These are phyloP conservation scores for Tetracentron sinense DNA, from an alignment of 164 flowering plant genomes.

Conservation along the genomic window DNA sequence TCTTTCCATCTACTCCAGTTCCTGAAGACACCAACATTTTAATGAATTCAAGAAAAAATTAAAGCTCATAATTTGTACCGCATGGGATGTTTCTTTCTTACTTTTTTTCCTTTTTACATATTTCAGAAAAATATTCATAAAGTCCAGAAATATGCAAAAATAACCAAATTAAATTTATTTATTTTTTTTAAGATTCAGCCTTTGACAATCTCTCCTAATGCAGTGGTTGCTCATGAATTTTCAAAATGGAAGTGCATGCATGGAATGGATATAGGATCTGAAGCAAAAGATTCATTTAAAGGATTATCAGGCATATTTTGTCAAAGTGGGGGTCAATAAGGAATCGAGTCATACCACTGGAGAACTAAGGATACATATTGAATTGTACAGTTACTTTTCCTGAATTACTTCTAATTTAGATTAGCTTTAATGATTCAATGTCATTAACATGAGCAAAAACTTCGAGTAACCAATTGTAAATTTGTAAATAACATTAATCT, in stretches of 20 bases:
- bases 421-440: background rate
- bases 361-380: no score
- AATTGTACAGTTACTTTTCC: no score
- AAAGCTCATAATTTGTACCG: background rate
- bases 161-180: no score
- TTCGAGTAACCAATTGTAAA: background rate
- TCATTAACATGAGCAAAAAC: background rate
- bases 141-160: no score
- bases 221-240: no score
- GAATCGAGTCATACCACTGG: no score
- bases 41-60: background rate
- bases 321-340: no score
- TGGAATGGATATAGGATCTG: background rate
- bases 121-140: no score
- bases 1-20: conserved; percentile 74
- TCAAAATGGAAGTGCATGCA: background rate
- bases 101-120: background rate
- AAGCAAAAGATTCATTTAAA: background rate
- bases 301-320: background rate
- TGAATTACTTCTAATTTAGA: background rate
- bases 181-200: no score
- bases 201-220: no score
- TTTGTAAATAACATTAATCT: background rate
- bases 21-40: conserved; percentile 33
- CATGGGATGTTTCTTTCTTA: background rate